These are phyloP conservation scores for Adiantum capillusveneris DNA, from an alignment of 75 land plant species.

Conservation along the genomic window DNA sequence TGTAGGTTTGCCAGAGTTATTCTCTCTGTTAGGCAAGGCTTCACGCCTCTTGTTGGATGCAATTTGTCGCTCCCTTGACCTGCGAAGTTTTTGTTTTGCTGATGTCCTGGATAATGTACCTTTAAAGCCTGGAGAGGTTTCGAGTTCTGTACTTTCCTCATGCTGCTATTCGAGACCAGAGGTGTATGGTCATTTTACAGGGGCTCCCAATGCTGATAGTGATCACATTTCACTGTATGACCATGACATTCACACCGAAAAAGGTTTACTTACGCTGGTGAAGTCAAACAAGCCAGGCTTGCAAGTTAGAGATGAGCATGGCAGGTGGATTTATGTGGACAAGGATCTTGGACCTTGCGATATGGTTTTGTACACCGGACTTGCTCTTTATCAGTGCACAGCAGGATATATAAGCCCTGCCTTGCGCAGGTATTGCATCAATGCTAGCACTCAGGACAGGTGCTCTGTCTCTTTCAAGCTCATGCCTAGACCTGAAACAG, in stretches of 20 bases:
- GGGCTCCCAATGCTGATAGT: slow-evolving; percentile 22
- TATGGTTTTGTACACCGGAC: slow-evolving; percentile 62
- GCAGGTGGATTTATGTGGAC: slow-evolving; percentile 82
- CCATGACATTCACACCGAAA: slow-evolving; percentile 66
- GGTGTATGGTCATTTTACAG: slow-evolving; percentile 59
- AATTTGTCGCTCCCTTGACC: slow-evolving; percentile 61
- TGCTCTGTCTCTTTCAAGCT: slow-evolving; percentile 82
- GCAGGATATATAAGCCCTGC: slow-evolving; percentile 83
- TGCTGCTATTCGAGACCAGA: slow-evolving; percentile 74
- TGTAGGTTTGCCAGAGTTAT: slow-evolving; percentile 73
- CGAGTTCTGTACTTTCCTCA: slow-evolving; percentile 76
- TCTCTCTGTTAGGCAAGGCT: slow-evolving; percentile 63
- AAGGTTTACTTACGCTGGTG: slow-evolving; percentile 64
- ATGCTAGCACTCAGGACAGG: slow-evolving; percentile 49
- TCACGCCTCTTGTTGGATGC: slow-evolving; percentile 73
- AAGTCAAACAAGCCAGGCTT: slow-evolving; percentile 80
- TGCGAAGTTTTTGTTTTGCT: slow-evolving; percentile 71
- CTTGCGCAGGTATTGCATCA: slow-evolving; percentile 38
- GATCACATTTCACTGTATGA: slow-evolving; percentile 54
- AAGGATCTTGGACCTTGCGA: slow-evolving; percentile 85
- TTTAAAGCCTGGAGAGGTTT: slow-evolving; percentile 62
- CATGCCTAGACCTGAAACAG: slow-evolving; percentile 78
- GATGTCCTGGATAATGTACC: slow-evolving; percentile 82
- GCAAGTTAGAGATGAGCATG: slow-evolving; percentile 65
- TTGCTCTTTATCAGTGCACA: slow-evolving; percentile 83